Base-by-base conservation (phyloP, 257 asterid species). In the Solanum dulcamara region DNA sequence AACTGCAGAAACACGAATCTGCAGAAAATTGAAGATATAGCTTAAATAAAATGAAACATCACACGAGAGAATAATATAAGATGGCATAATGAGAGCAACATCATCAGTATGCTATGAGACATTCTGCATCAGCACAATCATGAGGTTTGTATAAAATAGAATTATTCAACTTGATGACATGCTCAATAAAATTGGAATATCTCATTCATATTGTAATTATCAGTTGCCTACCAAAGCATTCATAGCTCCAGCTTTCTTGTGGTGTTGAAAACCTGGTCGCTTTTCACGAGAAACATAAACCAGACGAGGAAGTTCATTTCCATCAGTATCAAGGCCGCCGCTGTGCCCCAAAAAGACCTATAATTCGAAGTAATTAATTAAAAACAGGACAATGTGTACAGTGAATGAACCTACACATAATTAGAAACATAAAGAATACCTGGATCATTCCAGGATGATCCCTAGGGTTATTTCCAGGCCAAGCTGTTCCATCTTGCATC, bases 161-260 rank as follows among this genome's bases (percentile, higher is more conserved):
- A 44, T 11, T 13, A 26, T 75, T 75, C 81, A 75, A 75, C 59
- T 44, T 72, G 81, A 44, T 15, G 35, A 24, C 38, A 75, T 75
- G 38, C 81, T 75, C 60, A 75, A 75, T 75, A 26, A 42, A 75
- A 75, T 44, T 75, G 81, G 81, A 75, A 75, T 50, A 42, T 44
- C 59, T 14, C 40, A 3, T 75, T 14, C 40, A 3, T 75, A n/a
- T 72, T 72, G 7, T 72, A 30, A 72, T 72, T 13, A 40, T 37
- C 55, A n/a, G 80, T 86, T 66, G 89, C 94, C 72, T 89, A 93
- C 97, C 97, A 94, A 92, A 84, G 97, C 94, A 90, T 94, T 94
- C 97, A 94, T 93, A 66, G 97, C 92, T 87, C 97, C 96, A 37
- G 96, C 97, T 91, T 94, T 94, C 89, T 93, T 93, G 94, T 93